phyloP scores from a whole-genome alignment of 2,329 filamentous ascomycete genomes.

The Venturia aucupariae region DNA sequence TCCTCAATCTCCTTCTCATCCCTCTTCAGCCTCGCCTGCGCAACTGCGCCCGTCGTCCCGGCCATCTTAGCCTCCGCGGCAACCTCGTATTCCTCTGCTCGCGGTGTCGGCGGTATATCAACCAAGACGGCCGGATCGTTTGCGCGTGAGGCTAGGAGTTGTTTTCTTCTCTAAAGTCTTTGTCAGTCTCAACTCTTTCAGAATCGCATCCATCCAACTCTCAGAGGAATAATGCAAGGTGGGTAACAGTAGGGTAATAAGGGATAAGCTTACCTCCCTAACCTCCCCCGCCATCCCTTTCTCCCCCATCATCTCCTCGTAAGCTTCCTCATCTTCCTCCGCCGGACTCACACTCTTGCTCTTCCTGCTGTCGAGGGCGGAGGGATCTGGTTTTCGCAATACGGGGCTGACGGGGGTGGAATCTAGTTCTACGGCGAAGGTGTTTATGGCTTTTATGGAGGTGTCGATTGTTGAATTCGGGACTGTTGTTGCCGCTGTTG shows the following conservation, averaged over 20 bases:
- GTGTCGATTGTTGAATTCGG: slow-evolving; percentile 29
- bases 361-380: background rate
- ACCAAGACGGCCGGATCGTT: slow-evolving; percentile 37
- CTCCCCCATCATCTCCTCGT: slow-evolving; percentile 24
- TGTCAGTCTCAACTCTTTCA: too few relatives aligned
- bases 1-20: background rate
- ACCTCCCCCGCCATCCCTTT: slow-evolving; percentile 17
- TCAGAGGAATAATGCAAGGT: too few relatives aligned
- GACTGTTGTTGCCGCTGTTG: slow-evolving; percentile 17
- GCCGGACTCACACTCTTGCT: slow-evolving; percentile 17
- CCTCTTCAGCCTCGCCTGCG: background rate
- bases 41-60: slow-evolving; percentile 13
- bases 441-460: slow-evolving; percentile 33
- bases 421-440: slow-evolving; percentile 36
- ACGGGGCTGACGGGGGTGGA: slow-evolving; percentile 26
- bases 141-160: slow-evolving; percentile 28
- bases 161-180: slow-evolving; percentile 30
- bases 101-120: slow-evolving; percentile 35
- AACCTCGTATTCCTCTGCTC: slow-evolving; percentile 35
- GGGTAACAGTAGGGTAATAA: background rate
- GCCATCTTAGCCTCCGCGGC: slow-evolving; percentile 17
- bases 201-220: too few relatives aligned
- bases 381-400: slow-evolving; percentile 20
- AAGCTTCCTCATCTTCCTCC: slow-evolving; percentile 22
- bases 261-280: slow-evolving; percentile 21